These are phyloP conservation scores for Xylaria nigripes DNA, from an alignment of 495 filamentous ascomycete species.

Conservation along the genomic window DNA sequence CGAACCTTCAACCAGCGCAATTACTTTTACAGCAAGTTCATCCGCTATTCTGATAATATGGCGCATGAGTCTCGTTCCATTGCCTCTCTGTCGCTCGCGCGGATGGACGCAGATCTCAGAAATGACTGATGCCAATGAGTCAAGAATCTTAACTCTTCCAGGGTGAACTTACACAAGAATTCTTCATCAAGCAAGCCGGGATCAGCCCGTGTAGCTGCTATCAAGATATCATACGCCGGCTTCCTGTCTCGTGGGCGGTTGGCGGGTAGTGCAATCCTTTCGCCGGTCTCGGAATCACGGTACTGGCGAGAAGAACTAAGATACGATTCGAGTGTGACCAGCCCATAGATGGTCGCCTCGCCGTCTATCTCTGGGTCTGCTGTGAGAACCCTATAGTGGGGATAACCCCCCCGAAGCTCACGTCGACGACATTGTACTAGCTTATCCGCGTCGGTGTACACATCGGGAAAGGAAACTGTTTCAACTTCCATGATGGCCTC, in stretches of 20 bases:
- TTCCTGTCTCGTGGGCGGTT: constrained; percentile 10
- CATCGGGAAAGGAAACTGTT: constrained; percentile 3
- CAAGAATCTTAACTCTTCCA: not conserved
- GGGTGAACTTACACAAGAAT: constrained; percentile 8
- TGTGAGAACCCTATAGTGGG: not conserved
- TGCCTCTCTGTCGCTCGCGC: constrained; percentile 3
- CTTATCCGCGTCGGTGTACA: not conserved
- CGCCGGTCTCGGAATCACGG: constrained; percentile 2
- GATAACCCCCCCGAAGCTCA: constrained; percentile 6
- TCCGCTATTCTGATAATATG: constrained; percentile 6
- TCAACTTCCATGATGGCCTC: constrained; percentile 10
- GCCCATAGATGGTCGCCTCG: not conserved
- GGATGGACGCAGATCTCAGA: constrained; percentile 12
- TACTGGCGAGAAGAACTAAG: constrained; percentile 2
- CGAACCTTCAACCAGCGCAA: constrained; percentile 6
- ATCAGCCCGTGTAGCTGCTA: constrained; percentile 9
- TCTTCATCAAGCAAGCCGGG: constrained; percentile 7
- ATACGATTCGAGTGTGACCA: constrained; percentile 9
- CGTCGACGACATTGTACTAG: constrained; percentile 1
- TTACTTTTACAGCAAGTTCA: constrained; percentile 4
- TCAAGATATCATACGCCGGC: constrained; percentile 4
- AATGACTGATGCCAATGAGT: constrained; percentile 4
- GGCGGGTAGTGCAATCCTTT: constrained; percentile 4
- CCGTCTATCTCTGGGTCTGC: not conserved
- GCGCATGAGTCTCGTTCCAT: constrained; percentile 9